Base-by-base conservation (phyloP, 306 rosid species). In the Benincasa hispida region DNA sequence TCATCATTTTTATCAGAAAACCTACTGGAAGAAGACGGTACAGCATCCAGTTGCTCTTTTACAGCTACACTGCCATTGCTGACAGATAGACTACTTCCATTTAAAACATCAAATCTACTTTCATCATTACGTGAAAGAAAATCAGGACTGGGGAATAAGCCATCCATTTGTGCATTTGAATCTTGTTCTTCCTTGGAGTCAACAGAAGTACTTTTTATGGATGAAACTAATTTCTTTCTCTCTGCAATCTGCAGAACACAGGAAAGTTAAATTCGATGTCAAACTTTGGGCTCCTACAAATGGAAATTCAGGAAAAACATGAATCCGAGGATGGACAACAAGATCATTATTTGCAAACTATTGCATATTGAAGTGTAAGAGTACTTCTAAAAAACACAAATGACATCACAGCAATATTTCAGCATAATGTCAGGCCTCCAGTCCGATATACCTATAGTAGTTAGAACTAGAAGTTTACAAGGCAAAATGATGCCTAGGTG, bases 161-260 rank as follows among this genome's bases (percentile, higher is more conserved):
- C 60, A 14, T 79, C 87, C 75, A 72, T 68, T 77, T 21, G 73
- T 66, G 81, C 89, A 55, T 80, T 70, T 63, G 91, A 84, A 82
- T 58, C 39, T 30, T 19, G 75, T 2, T 78, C 77, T 79, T 80
- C 91, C 78, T 80, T 87, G 75, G 76, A 72, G 76, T 81, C 85
- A 53, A 73, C 39, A 79, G 61, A 60, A 82, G 58, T 68, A 22
- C 79, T 73, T 54, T 86, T 81, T 66, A 92, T 87, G 72, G 93
- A 83, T 76, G 93, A 84, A 75, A 85, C 81, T 85, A 89, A 41
- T 69, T 90, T 90, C 86, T 79, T 90, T 86, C 96, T 89, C 80
- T 92, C 98, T 50, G 95, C 87, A 87, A 91, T 94, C 98, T 94
- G 79, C 76, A 75, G 57, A 79, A 81, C 19, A 66, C 53, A 82